Conservation (phyloP, 176 grass and related monocot genomes). For the Oryza nivara region DNA sequence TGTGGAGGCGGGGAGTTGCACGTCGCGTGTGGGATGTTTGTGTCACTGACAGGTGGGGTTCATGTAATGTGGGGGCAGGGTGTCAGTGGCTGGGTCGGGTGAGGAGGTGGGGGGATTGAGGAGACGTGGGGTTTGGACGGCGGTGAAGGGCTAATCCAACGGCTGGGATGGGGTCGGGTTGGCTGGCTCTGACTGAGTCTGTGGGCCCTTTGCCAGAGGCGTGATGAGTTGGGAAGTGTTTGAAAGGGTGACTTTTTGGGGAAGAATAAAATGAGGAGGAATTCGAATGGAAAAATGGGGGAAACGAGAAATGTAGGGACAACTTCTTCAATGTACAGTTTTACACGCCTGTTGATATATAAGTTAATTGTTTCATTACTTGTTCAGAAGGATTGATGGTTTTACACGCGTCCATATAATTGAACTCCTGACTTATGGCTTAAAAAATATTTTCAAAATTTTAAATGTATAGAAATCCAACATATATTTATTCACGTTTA, state of each 20-base stretch:
- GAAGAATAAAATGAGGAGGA: conserved; percentile 11
- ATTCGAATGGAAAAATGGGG: background rate
- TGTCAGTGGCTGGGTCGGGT: background rate
- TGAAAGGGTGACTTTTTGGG: background rate
- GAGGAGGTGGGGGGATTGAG: background rate
- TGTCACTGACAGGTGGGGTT: conserved; percentile 3
- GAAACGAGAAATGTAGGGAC: background rate
- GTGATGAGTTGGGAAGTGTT: background rate
- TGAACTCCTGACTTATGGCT: no score
- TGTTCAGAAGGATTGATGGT: no score
- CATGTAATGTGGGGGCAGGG: fast-evolving
- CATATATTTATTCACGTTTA: no score
- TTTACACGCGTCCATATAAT: no score
- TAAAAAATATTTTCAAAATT: no score
- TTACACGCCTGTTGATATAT: no score
- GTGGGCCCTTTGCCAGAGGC: background rate
- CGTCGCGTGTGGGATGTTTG: no score
- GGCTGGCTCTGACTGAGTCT: conserved; percentile 16
- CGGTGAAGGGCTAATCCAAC: background rate
- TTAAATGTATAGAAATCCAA: no score
- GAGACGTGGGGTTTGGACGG: background rate
- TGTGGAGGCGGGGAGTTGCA: background rate
- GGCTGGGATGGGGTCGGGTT: background rate
- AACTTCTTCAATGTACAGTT: no score
- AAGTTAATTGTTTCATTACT: no score